phyloP scores from a whole-genome alignment of 164 flowering plant genomes.

The Annona squamosa region DNA sequence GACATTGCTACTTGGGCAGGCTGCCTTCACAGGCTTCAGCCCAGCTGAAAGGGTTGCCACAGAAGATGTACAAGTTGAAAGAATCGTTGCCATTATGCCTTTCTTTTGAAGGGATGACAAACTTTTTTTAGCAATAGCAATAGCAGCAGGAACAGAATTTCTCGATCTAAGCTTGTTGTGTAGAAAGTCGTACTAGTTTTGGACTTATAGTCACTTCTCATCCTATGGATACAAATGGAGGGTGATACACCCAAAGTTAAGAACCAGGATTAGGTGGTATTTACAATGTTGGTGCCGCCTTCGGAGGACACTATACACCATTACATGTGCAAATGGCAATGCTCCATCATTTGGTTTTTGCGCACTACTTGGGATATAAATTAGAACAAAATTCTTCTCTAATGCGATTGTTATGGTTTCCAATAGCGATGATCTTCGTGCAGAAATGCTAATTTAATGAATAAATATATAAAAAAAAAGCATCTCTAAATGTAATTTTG shows the following conservation, averaged over 20 bases:
- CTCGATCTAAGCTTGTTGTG: not conserved
- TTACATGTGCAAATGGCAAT: not conserved
- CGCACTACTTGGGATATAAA: no score
- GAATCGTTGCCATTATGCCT: slow-evolving; percentile 19
- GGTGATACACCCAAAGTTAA: slow-evolving; percentile 15
- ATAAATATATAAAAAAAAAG: no score
- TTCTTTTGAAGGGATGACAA: not conserved
- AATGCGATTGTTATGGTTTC: no score
- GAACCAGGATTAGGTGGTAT: slow-evolving; percentile 4
- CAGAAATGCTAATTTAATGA: no score
- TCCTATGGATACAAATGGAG: not conserved
- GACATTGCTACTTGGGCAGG: not conserved
- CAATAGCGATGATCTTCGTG: no score
- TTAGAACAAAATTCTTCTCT: no score
- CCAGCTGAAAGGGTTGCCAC: slow-evolving; percentile 17
- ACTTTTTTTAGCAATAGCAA: not conserved
- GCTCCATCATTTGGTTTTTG: no score
- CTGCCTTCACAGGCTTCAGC: slow-evolving; percentile 4
- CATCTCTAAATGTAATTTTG: no score
- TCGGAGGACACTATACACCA: not conserved
- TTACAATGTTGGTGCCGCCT: slow-evolving; percentile 11
- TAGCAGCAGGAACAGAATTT: not conserved
- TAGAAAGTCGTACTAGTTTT: not conserved
- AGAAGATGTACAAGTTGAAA: slow-evolving; percentile 19
- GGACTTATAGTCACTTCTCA: slow-evolving; percentile 1